Evolutionary conservation across 305 asterid species (phyloP).

Genomic region (Plantago coronopus): DNA sequence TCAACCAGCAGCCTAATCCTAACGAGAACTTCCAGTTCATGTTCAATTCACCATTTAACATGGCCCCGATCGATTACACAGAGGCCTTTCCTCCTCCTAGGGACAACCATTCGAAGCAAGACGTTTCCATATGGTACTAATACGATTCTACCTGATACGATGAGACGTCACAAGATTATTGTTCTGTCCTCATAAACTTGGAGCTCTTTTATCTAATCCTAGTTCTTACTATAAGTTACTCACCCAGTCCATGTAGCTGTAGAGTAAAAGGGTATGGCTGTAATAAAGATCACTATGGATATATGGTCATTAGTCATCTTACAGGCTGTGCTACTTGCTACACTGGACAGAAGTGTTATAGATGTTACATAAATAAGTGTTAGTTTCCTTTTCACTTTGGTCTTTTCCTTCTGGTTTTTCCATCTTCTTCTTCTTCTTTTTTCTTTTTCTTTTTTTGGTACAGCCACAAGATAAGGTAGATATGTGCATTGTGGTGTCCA

Average conservation of each 20-base stretch:
- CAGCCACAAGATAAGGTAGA: constrained; percentile 14
- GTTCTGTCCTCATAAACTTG: constrained; percentile 20
- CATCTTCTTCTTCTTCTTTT: too few relatives aligned
- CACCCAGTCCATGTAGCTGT: constrained; percentile 26
- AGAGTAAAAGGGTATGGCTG: constrained; percentile 32
- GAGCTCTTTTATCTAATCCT: constrained; percentile 18
- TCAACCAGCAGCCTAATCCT: constrained; percentile 24
- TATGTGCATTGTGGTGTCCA: background rate
- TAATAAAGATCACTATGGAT: constrained; percentile 23
- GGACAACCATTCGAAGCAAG: constrained; percentile 35
- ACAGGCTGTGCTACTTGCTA: constrained; percentile 18
- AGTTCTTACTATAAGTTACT: constrained; percentile 23
- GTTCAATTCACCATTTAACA: constrained; percentile 38
- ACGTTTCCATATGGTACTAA: constrained; percentile 40
- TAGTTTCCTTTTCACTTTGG: constrained; percentile 4
- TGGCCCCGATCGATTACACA: constrained; percentile 29
- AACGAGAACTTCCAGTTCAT: constrained; percentile 33
- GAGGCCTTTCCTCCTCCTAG: constrained; percentile 28
- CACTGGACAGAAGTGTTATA: constrained; percentile 24
- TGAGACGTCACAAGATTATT: background rate
- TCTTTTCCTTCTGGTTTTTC: background rate
- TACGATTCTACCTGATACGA: background rate
- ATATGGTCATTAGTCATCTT: constrained; percentile 14
- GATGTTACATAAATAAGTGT: constrained; percentile 27
- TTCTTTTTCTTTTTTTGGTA: background rate